phyloP scores from a whole-genome alignment of 768 basidiomycete genomes.

The Tulasnella sp. region DNA sequence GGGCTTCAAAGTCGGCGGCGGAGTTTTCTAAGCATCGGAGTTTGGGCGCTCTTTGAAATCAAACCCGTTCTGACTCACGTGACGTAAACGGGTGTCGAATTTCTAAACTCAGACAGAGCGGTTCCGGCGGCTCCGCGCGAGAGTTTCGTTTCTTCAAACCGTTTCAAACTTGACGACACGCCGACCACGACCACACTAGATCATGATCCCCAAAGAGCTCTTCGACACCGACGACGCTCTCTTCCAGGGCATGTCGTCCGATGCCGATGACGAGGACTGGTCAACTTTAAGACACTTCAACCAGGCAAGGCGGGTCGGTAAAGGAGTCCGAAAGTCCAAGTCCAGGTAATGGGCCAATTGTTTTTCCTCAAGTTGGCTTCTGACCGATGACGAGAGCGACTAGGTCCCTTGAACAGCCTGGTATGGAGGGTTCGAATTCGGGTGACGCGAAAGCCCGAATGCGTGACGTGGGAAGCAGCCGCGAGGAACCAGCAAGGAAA shows the following conservation, averaged over 20 bases:
- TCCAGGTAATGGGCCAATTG: neutral
- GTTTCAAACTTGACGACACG: neutral
- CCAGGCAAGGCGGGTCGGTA: neutral
- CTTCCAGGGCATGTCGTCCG: constrained; percentile 8
- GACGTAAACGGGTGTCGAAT: neutral
- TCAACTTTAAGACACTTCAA: neutral
- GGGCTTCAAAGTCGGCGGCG: neutral
- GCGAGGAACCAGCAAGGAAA: constrained; percentile 5
- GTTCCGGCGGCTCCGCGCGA: neutral
- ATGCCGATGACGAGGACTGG: constrained; percentile 9
- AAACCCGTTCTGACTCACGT: neutral
- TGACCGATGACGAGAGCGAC: neutral
- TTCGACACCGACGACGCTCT: neutral
- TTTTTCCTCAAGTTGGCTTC: neutral
- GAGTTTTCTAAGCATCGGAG: neutral
- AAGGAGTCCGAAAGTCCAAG: neutral
- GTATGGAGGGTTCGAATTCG: neutral
- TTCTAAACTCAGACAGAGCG: neutral
- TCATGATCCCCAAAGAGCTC: constrained; percentile 2
- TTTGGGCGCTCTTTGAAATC: neutral
- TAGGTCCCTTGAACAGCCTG: neutral
- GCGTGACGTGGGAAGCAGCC: constrained; percentile 1
- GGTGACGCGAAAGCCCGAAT: neutral
- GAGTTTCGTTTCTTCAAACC: neutral
- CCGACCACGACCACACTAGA: neutral